Percentiles rank a stretch among this genome's conserved stretches.
Conservation (phyloP, 169 alveolate genomes). For the Pseudocohnilembus persalinus region DNA sequence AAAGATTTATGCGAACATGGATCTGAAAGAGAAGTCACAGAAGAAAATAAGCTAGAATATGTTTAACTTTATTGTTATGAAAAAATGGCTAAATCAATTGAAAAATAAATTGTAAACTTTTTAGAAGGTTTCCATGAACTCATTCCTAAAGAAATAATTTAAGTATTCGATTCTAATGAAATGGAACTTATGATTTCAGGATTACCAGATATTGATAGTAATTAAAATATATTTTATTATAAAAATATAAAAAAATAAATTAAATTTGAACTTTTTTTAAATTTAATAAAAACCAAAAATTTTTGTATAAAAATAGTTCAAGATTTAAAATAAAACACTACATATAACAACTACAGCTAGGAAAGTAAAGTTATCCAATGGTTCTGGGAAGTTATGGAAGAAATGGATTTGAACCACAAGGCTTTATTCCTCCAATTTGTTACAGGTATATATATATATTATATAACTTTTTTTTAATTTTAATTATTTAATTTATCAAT, state of each 20-base stretch:
- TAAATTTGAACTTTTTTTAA: not conserved
- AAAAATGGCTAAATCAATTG: conserved; percentile 93
- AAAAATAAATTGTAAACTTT: conserved; percentile 95
- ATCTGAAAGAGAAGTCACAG: conserved; percentile 87
- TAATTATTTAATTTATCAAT: not conserved
- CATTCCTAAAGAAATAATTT: conserved; percentile 93
- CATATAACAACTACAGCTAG: conserved; percentile 92
- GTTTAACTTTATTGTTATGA: conserved; percentile 93
- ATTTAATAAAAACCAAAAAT: not conserved
- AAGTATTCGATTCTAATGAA: conserved; percentile 96
- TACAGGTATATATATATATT: conserved; percentile 83
- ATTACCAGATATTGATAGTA: conserved; percentile 96
- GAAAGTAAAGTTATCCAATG: conserved; percentile 88
- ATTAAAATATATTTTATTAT: not conserved
- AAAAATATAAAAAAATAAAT: not conserved
- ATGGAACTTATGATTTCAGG: conserved; percentile 97
- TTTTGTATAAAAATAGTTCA: conserved; percentile 56
- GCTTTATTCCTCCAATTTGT: conserved; percentile 95
- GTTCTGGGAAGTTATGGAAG: conserved; percentile 94
- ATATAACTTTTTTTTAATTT: not conserved
- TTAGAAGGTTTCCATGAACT: conserved; percentile 97
- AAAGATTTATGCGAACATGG: conserved; percentile 97
- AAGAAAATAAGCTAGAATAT: conserved; percentile 94
- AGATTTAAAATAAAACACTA: conserved; percentile 95
- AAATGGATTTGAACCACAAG: conserved; percentile 90